Base-by-base conservation (phyloP, 2,329 filamentous ascomycete genomes). In the Huntiella abstrusa region DNA sequence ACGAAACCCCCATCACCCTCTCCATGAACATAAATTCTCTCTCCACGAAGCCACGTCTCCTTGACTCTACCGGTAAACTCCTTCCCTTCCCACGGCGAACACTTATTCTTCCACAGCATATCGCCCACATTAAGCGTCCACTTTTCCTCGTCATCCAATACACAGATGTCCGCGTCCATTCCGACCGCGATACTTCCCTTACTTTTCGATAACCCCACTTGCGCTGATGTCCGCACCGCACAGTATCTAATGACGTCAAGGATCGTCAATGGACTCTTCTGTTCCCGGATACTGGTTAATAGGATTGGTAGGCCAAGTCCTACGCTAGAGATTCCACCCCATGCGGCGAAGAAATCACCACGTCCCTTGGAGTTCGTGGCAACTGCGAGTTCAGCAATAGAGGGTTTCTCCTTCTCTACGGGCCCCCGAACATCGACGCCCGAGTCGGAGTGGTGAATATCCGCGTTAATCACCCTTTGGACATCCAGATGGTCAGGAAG, bases 281-380 rank as follows among this genome's bases (percentile, higher is more conserved):
- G 62, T 6, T 66, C 59, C 32, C 69, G 62, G 38, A 73, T 65
- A 39, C 85, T 77, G 0, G 84, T 87, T 76, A 87, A 80, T 4
- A 98, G 70, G 53, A 98, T 94, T 4, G 85, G 84, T 3, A 98
- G 70, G 1, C 91, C 91, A 1, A 98, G 73, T 0, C 91, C 91
- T 13, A 98, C 88, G 4, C 83, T 91, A 3, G 83, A 88, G 56
- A 98, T 94, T 11, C 91, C 91, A 46, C 91, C 91, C 91, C 91
- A 98, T 1, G 87, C 87, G 3, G 81, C 77, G 64, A 96, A 91
- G 70, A 98, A 96, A 64, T 96, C 84, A 34, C 91, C 91, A 3
- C 59, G 55, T 12, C 44, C 45, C n/a, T 43, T 19, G 3, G 48
- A 41, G 5, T 16, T 35, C 32, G 46, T 49, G 6, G 44, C 44